Conservation (phyloP, 139 green algal species). For the Chlamydomonas sp. region DNA sequence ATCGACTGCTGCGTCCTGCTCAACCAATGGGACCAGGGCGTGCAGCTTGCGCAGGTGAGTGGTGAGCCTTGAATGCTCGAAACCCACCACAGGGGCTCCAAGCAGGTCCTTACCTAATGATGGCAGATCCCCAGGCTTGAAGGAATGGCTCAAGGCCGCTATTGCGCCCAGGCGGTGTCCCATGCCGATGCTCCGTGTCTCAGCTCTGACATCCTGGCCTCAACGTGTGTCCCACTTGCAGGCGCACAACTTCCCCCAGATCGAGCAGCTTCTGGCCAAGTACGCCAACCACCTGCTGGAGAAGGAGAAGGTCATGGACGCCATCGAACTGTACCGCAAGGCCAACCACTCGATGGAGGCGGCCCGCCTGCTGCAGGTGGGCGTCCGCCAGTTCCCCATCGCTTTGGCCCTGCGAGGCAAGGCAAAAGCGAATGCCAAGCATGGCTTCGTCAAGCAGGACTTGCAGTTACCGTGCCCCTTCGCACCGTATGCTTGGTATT, state of each 20-base stretch:
- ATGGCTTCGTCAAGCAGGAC: background rate
- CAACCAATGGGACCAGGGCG: conserved; percentile 87
- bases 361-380: conserved; percentile 68
- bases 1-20: conserved; percentile 85
- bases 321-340: conserved; percentile 79
- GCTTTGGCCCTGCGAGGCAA: too few species aligned
- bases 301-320: conserved; percentile 66
- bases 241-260: conserved; percentile 54
- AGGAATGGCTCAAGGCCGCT: too few species aligned
- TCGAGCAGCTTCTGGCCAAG: conserved; percentile 77
- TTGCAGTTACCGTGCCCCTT: background rate
- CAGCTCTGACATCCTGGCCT: background rate
- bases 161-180: too few species aligned
- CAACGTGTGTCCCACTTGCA: background rate
- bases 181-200: background rate
- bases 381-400: conserved; percentile 13
- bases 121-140: too few species aligned
- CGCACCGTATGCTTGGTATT: background rate
- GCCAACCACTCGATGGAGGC: conserved; percentile 76
- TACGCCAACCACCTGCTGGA: conserved; percentile 81
- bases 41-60: conserved; percentile 68
- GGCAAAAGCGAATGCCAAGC: too few species aligned
- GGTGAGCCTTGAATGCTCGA: background rate
- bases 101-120: too few species aligned
- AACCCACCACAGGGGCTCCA: too few species aligned